These are phyloP conservation scores for Saccharomycopsis amapae DNA, from an alignment of 805 yeast genomes.

Conservation along the genomic window DNA sequence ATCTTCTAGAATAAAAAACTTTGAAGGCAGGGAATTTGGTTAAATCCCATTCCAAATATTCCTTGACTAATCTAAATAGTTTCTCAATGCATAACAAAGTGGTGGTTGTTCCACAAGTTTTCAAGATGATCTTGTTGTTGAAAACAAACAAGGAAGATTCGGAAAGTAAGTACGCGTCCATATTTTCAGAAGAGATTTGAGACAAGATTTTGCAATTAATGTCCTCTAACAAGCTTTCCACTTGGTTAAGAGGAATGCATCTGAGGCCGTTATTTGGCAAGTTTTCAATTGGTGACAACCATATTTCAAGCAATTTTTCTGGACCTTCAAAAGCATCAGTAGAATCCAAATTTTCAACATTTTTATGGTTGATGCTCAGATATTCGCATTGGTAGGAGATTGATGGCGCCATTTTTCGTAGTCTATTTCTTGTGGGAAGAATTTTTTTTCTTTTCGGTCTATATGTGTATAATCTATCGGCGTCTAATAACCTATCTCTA, in stretches of 20 bases:
- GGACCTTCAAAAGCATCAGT: constrained; percentile 96
- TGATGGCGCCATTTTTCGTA: constrained; percentile 4
- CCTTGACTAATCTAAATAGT: constrained; percentile 45
- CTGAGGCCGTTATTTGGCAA: constrained; percentile 41
- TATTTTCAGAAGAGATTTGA: constrained; percentile 51
- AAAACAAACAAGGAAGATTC: constrained; percentile 89
- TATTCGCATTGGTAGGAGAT: constrained; percentile 27
- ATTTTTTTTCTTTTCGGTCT: background rate
- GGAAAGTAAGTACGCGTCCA: constrained; percentile 81
- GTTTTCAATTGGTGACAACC: constrained; percentile 61
- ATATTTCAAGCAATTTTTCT: constrained; percentile 83
- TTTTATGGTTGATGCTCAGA: constrained; percentile 66
- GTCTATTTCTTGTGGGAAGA: background rate
- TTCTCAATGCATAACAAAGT: constrained; percentile 69
- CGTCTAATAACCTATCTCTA: background rate
- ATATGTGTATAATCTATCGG: constrained; percentile 9
- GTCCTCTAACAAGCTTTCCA: constrained; percentile 68
- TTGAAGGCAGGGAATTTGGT: constrained; percentile 40
- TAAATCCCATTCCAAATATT: constrained; percentile 38
- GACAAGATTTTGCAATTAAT: constrained; percentile 89
- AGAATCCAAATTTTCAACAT: constrained; percentile 75
- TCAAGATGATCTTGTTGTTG: constrained; percentile 75
- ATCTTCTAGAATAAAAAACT: constrained; percentile 83
- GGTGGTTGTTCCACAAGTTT: constrained; percentile 96
- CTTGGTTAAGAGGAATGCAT: constrained; percentile 53